Base-by-base conservation (phyloP, 805 yeast genomes). In the Hanseniaspora singularis region DNA sequence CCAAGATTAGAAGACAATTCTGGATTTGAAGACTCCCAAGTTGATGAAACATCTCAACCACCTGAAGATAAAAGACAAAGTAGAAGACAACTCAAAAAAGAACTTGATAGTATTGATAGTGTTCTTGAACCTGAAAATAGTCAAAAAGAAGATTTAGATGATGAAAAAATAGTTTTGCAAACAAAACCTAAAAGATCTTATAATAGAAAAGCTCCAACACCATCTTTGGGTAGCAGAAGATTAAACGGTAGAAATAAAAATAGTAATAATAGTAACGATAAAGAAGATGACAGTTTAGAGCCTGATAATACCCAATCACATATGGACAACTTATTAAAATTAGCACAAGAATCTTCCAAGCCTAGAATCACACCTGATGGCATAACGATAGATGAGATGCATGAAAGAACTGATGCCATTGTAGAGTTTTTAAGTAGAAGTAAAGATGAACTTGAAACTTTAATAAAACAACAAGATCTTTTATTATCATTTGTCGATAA, bases 361-460 rank as follows among this genome's bases (percentile, higher is more conserved):
- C 96, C 97, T 12, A 74, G 95, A 48, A 67, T 77, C 37, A 96
- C 95, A 6, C 80, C 80, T 50, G 77, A 78, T 18, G 73, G 85
- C 46, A 74, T 83, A 3, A 74, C 87, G 3, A 62, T 88, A 51
- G 73, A 74, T 54, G 98, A 89, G 61, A 81, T 89, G 84, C 74
- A 87, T 49, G 77, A 85, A 57, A 72, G 98, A 50, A 82, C 87
- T 1, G 81, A 85, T 2, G 94, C 96, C 1, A 89, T 89, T 18
- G 65, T 89, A 55, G 97, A 92, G 63, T 92, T 88, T 71, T 73
- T 89, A 22, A 85, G 88, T 11, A 71, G 95, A 45, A 82, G 94
- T 1, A 95, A 87, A 61, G 63, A 79, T 51, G 97, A 89, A 57
- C 65, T 89, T 51, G 79, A 80, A 39, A 74, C 74, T 44, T 95